Evolutionary conservation across 2,329 filamentous ascomycete species (phyloP).

Genomic region (Paraphoma sp.): DNA sequence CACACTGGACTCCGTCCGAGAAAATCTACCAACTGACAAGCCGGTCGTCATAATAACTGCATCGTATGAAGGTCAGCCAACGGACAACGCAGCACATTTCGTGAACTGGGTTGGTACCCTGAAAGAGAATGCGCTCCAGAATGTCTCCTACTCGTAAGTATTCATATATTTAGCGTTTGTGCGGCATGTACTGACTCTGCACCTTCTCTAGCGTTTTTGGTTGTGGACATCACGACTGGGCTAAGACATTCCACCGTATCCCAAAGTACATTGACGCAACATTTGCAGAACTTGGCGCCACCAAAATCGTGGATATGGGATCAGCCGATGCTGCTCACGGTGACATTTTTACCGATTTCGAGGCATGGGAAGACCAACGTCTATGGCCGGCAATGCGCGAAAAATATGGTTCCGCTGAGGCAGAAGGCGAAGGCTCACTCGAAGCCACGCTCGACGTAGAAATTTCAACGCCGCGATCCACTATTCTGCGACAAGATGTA

Average conservation of each 20-base stretch:
- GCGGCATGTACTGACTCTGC: too few species aligned
- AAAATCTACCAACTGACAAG: conserved; percentile 43
- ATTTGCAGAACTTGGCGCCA: conserved; percentile 40
- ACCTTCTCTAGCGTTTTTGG: conserved; percentile 41
- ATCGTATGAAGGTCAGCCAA: conserved; percentile 52
- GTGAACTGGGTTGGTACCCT: conserved; percentile 47
- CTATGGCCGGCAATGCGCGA: conserved; percentile 46
- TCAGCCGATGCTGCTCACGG: conserved; percentile 46
- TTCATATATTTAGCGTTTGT: too few species aligned
- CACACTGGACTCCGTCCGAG: conserved; percentile 44
- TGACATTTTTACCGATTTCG: conserved; percentile 52
- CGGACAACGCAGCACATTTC: conserved; percentile 53
- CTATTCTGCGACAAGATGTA: conserved; percentile 46
- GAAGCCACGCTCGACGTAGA: conserved; percentile 41
- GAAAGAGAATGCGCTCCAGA: conserved; percentile 36
- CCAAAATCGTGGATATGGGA: conserved; percentile 40
- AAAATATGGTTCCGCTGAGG: conserved; percentile 37
- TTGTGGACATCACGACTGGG: conserved; percentile 52
- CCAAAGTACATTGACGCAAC: conserved; percentile 46
- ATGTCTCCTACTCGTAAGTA: conserved; percentile 41
- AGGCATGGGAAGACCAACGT: conserved; percentile 48
- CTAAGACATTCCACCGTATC: conserved; percentile 50
- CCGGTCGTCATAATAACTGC: conserved; percentile 50
- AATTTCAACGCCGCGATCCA: conserved; percentile 42
- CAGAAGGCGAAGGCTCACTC: conserved; percentile 26